Conservation (phyloP, 306 rosid species). For the Rosa chinensis region DNA sequence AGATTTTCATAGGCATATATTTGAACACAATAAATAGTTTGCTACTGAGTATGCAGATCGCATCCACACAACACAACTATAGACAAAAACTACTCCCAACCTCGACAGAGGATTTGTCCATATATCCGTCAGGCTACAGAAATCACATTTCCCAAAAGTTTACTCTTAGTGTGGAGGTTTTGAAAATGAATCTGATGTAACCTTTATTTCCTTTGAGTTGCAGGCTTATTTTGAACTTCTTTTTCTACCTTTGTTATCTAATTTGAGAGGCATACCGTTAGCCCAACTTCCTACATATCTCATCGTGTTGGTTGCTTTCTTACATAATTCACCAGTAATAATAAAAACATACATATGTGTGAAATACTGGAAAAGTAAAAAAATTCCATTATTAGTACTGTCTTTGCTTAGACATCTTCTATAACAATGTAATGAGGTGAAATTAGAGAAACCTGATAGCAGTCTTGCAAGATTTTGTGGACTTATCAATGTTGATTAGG, state of each 20-base stretch:
- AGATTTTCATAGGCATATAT: neutral
- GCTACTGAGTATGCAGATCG: neutral
- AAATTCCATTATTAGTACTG: neutral
- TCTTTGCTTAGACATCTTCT: neutral
- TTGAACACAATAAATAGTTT: neutral
- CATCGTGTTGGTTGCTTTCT: too few relatives aligned
- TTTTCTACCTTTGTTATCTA: too few relatives aligned
- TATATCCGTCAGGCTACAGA: slow-evolving; percentile 23
- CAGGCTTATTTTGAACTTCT: too few relatives aligned
- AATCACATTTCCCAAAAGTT: too few relatives aligned
- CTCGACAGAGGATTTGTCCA: slow-evolving; percentile 35
- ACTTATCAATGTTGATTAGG: too few relatives aligned
- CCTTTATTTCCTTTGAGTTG: too few relatives aligned
- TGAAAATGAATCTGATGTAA: too few relatives aligned
- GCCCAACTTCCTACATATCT: too few relatives aligned
- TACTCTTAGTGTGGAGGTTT: too few relatives aligned
- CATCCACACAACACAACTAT: neutral
- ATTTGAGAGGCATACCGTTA: too few relatives aligned
- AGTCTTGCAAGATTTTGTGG: neutral
- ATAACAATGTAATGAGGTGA: neutral
- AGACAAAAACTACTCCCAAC: slow-evolving; percentile 35
- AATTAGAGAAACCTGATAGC: slow-evolving; percentile 72
- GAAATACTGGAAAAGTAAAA: neutral
- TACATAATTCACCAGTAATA: too few relatives aligned
- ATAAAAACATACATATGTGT: too few relatives aligned